Percentiles rank a stretch among this genome's conserved stretches.
Evolutionary conservation across 257 asterid species (phyloP).

Genomic region (Ehretia macrophylla): DNA sequence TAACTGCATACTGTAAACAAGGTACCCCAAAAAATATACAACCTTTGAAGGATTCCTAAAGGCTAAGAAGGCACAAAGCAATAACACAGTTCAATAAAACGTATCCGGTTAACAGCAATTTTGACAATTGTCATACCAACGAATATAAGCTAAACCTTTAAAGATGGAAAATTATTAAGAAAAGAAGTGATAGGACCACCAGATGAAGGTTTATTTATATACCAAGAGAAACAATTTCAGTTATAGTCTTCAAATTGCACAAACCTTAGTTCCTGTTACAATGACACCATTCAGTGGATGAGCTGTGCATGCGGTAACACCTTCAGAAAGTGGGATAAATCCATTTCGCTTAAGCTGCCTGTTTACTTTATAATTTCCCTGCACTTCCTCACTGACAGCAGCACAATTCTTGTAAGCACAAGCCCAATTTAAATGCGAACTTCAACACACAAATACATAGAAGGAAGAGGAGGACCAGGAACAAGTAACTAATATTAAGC

Average conservation of each 20-base stretch:
- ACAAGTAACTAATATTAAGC: too few relatives aligned
- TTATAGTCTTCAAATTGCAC: slow-evolving; percentile 1
- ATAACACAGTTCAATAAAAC: too few relatives aligned
- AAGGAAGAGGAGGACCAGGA: too few relatives aligned
- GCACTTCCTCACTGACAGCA: slow-evolving; percentile 49
- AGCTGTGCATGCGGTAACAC: slow-evolving; percentile 66
- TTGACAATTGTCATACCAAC: too few relatives aligned
- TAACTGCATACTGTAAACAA: too few relatives aligned
- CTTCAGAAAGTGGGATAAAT: slow-evolving; percentile 50
- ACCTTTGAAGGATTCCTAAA: too few relatives aligned
- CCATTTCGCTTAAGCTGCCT: slow-evolving; percentile 41
- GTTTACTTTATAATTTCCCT: slow-evolving; percentile 23
- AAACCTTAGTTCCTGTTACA: slow-evolving; percentile 86
- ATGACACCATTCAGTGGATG: slow-evolving; percentile 77
- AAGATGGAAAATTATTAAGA: neutral
- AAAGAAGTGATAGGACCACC: neutral
- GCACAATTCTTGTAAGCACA: slow-evolving; percentile 13
- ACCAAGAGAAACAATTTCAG: neutral
- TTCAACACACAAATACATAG: too few relatives aligned
- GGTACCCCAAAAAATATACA: too few relatives aligned
- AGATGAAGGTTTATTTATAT: too few relatives aligned
- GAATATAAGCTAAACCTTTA: too few relatives aligned
- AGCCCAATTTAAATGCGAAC: slow-evolving; percentile 15
- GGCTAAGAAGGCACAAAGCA: too few relatives aligned
- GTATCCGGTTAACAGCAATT: too few relatives aligned